Base-by-base conservation (phyloP, 2,329 filamentous ascomycete species). In the Cladophialophora chaetospira region DNA sequence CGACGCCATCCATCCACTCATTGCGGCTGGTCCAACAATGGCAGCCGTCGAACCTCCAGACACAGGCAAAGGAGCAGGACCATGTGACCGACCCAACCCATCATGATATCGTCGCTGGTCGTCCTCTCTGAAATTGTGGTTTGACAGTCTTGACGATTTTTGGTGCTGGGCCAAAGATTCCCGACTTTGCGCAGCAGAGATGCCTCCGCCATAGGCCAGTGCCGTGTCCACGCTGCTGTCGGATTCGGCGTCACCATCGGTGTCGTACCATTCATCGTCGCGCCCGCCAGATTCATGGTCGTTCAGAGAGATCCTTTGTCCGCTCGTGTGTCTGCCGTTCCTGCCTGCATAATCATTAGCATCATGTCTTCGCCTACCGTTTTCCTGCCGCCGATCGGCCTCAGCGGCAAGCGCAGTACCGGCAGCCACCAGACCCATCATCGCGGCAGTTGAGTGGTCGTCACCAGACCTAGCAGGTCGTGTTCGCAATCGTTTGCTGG, bases 261-360 rank as follows among this genome's bases (percentile, higher is more conserved):
- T 77, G 59, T 82, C 82, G 61, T 84, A 79, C 83, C 83, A 86
- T 17, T 73, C 80, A 26, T 82, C 81, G 19, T 83, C 81, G 21
- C 79, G 77, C 58, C 60, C 58, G 59, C 59, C 50, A 45, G 43
- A 50, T 35, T 57, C 53, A 49, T 60, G 50, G 35, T 61, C 40
- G 9, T 54, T 33, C 44, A 55, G 38, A 11, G 59, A 43, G 40
- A 59, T 51, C 55, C 38, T 25, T 25, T 53, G 42, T 40, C 26
- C 29, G 28, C 28, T 42, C 10, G 50, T 17, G 21, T 33, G 31
- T 45, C 25, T 33, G 26, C 36, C 9, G 28, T 33, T 11, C 40
- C 48, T 49, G n/a, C 51, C 63, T 57, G 60, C 48, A 31, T 53
- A 54, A 10, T 55, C 42, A 35, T 68, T 55, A 62, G 59, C 52